Base-by-base conservation (phyloP, 345 rosid species). In the Hevea brasiliensis region DNA sequence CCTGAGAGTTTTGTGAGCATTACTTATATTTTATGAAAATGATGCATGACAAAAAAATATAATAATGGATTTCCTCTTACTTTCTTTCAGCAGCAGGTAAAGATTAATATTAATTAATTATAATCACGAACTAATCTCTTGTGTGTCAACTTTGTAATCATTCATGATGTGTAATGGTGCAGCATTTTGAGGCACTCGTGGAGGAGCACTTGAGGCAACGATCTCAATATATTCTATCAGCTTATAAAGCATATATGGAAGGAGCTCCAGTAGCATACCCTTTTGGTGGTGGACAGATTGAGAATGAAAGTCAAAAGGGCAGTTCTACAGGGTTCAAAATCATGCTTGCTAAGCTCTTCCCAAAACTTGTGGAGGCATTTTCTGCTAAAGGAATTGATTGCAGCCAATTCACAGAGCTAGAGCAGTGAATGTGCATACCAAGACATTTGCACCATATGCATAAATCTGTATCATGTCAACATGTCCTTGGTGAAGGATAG, bases 291-390 rank as follows among this genome's bases (percentile, higher is more conserved):
- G 80, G 54, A 14, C 77, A 51, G 13, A 74, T 66, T n/a, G 80
- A 20, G 67, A 68, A 62, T 7, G 89, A 75, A 76, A 79, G 73
- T 63, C 76, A 80, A 42, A 78, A 77, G 68, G 84, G 87, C 62
- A 81, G 84, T 74, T 90, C 98, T 20, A 82, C 85, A 1, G 99
- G 99, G n/a, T 92, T 95, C 91, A 90, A 91, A 85, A 87, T 95
- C 81, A 95, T 95, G 96, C 96, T 95, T 3, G 70, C 85, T 63
- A 95, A 95, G 88, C 86, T 95, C 74, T 88, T 78, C 57, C 89
- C 91, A 32, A 92, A 87, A 82, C 96, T 95, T 7, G 74, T 84
- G 42, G 91, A 87, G 60, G 89, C 96, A 61, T 89, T 95, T 86
- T 81, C 89, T 1, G 83, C 77, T 27, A 84, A 82, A 76, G 98